Evolutionary conservation across 768 basidiomycete genomes (phyloP), one percentile per base, ranked within the genome.

Genomic region (Amanita brunnescens): DNA sequence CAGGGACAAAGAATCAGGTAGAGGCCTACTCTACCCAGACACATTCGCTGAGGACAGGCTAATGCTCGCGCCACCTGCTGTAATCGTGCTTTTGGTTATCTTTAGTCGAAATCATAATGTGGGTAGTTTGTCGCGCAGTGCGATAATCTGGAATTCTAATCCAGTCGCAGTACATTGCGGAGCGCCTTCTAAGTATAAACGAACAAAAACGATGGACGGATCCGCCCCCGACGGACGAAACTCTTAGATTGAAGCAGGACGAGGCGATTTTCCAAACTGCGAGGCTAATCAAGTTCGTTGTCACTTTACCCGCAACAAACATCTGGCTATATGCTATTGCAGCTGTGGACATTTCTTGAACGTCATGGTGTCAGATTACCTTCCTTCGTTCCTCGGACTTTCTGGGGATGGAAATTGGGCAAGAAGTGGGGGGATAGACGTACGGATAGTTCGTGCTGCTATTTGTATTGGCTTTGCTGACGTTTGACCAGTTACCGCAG

Each of bases 41-140:
- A 66, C 69, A 0, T 79, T 81, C 60, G 67, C 72, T 0, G 81
- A 83, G 54, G 69, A 72, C 20, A 67, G 81, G 1, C 61, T 82
- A 2, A 43, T 71, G 26, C 72, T 82, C 58, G 63, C 81, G 42
- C 76, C 80, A 2, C 79, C 83, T 2, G 72, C 77, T 1, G 64
- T 73, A 2, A 70, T 72, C 23, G 81, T 74, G 6, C 64, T 84
- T 6, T 67, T 83, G 2, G 69, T 83, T 20, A 53, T 84, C 4
- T 76, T 81, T 60, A 71, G 69, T 55, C 66, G 82, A 8, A 83
- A 82, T 59, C 81, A 82, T 60, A 83, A 79, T 59, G 78, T 78
- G 53, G 34, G 68, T 63, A 43, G 21, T 12, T 13, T n/a, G 23
- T 26, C 14, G 23, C 16, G 5, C 20, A 16, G 5, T 29, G 13